phyloP scores from a whole-genome alignment of 108 stramenopile genomes.

The Chaetoceros muelleri region DNA sequence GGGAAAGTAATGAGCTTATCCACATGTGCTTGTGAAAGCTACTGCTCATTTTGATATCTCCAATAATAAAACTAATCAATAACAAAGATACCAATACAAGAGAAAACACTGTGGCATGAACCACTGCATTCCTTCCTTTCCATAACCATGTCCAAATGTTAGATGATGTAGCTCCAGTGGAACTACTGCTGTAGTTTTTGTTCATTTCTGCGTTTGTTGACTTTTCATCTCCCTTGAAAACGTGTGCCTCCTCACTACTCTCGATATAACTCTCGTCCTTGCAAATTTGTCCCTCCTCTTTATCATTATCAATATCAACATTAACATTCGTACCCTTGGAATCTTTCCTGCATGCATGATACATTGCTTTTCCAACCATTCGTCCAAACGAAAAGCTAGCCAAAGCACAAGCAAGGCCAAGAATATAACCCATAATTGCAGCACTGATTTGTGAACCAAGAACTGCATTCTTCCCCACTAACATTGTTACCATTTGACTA shows the following conservation, averaged over 20 bases:
- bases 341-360: conserved; percentile 22
- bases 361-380: conserved; percentile 24
- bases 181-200: too few species aligned
- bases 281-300: neutral
- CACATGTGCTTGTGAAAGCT: conserved; percentile 49
- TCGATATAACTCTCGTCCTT: neutral
- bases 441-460: conserved; percentile 43
- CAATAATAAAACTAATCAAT: conserved; percentile 29
- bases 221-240: neutral
- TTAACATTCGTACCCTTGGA: neutral
- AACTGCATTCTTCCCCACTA: conserved; percentile 23
- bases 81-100: conserved; percentile 11
- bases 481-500: conserved; percentile 70
- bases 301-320: conserved; percentile 5
- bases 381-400: conserved; percentile 38
- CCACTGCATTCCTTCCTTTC: too few species aligned
- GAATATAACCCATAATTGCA: conserved; percentile 56
- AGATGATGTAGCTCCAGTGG: too few species aligned
- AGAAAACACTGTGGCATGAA: too few species aligned
- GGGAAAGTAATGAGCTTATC: conserved; percentile 33
- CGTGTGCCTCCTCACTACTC: neutral
- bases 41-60: conserved; percentile 27
- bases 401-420: conserved; percentile 37
- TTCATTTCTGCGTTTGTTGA: too few species aligned
- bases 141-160: too few species aligned